Conservation (phyloP, 768 basidiomycete genomes). For the Tulasnella sp. region DNA sequence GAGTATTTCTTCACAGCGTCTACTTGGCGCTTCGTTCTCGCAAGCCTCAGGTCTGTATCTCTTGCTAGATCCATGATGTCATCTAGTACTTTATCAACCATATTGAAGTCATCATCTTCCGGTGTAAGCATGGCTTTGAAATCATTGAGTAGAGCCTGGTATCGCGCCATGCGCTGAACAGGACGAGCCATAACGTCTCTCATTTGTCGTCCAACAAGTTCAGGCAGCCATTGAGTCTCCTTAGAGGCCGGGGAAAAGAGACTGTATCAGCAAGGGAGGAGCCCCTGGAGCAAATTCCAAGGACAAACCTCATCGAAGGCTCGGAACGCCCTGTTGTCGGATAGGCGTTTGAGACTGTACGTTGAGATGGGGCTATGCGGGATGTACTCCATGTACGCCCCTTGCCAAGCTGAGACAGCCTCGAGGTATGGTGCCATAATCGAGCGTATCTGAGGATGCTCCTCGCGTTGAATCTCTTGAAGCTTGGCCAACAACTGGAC, state of each 20-base stretch:
- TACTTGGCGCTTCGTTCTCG: slow-evolving; percentile 80
- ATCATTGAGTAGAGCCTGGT: slow-evolving; percentile 70
- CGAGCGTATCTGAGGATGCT: slow-evolving; percentile 66
- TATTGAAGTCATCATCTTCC: slow-evolving; percentile 68
- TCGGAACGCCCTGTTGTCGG: slow-evolving; percentile 68
- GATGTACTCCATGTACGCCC: slow-evolving; percentile 86
- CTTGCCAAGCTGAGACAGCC: slow-evolving; percentile 84
- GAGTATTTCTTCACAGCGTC: slow-evolving; percentile 76
- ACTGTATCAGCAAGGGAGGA: slow-evolving; percentile 1
- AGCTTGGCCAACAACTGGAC: slow-evolving; percentile 64
- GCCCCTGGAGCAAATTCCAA: slow-evolving; percentile 22
- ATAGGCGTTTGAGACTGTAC: slow-evolving; percentile 78
- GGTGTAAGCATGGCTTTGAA: slow-evolving; percentile 65
- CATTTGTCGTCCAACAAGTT: slow-evolving; percentile 77
- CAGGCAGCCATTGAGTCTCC: slow-evolving; percentile 38
- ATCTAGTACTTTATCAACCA: slow-evolving; percentile 77
- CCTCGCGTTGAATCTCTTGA: slow-evolving; percentile 77
- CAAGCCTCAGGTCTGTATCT: slow-evolving; percentile 77
- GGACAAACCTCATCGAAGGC: slow-evolving; percentile 63
- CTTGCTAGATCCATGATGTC: slow-evolving; percentile 78
- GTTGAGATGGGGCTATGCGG: slow-evolving; percentile 86
- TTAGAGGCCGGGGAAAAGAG: neutral
- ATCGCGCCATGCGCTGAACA: slow-evolving; percentile 79
- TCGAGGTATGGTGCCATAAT: slow-evolving; percentile 79
- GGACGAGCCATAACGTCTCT: slow-evolving; percentile 88